phyloP scores from a whole-genome alignment of 2,329 filamentous ascomycete species.

The Fusarium chaquense region DNA sequence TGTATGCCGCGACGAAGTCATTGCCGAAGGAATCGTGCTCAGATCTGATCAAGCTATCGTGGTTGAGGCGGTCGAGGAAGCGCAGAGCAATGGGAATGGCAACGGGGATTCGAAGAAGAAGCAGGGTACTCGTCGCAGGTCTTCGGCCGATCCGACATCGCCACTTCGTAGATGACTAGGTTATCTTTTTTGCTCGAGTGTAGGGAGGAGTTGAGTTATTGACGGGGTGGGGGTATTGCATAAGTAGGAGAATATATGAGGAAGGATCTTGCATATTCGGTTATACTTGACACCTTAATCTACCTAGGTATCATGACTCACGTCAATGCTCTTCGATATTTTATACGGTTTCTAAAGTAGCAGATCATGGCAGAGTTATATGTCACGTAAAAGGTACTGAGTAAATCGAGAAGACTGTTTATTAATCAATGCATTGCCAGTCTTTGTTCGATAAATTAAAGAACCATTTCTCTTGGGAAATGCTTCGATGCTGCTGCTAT shows the following conservation, averaged over 20 bases:
- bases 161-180: constrained; percentile 25
- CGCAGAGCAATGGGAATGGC: constrained; percentile 8
- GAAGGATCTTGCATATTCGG: not conserved
- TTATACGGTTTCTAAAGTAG: no score
- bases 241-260: not conserved
- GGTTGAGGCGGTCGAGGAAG: constrained; percentile 33
- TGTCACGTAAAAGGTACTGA: not conserved
- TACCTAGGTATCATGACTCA: not conserved
- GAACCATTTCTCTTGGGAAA: not conserved
- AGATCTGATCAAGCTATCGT: constrained; percentile 43
- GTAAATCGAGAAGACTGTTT: not conserved
- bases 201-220: not conserved
- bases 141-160: constrained; percentile 28
- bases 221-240: not conserved
- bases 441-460: not conserved
- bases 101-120: constrained; percentile 36
- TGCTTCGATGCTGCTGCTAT: not conserved
- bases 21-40: constrained; percentile 44
- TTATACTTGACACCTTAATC: not conserved
- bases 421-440: not conserved
- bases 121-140: constrained; percentile 9
- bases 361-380: no score
- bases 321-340: no score
- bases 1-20: constrained; percentile 38
- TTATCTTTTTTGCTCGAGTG: not conserved